Conservation (phyloP, 805 yeast species). For the Sugiyamaella qingdaonensis region DNA sequence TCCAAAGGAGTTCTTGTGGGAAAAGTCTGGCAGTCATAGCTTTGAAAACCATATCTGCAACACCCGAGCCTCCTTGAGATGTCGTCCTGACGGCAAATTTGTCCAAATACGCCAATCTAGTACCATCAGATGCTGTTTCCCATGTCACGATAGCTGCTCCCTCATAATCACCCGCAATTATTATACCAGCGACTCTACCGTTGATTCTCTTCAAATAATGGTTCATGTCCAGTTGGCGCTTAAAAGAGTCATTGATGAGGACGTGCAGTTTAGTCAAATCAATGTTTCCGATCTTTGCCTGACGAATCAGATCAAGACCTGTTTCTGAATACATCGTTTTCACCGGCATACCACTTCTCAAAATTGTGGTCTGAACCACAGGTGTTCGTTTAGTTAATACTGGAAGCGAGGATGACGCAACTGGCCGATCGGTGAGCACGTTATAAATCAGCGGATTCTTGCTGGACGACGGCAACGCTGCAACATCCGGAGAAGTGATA, state of each 20-base stretch:
- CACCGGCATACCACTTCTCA: slow-evolving; percentile 71
- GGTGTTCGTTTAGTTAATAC: slow-evolving; percentile 56
- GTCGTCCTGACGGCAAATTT: slow-evolving; percentile 85
- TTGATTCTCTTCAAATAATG: slow-evolving; percentile 66
- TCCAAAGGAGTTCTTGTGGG: slow-evolving; percentile 78
- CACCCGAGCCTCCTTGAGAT: slow-evolving; percentile 86
- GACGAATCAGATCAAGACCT: slow-evolving; percentile 41
- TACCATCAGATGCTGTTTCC: slow-evolving; percentile 41
- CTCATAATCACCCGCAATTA: slow-evolving; percentile 90
- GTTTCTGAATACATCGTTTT: slow-evolving; percentile 34
- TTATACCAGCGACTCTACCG: slow-evolving; percentile 64
- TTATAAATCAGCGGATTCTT: slow-evolving; percentile 87
- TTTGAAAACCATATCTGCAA: slow-evolving; percentile 91
- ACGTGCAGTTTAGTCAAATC: slow-evolving; percentile 54
- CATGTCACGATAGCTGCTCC: slow-evolving; percentile 92
- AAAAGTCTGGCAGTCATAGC: slow-evolving; percentile 60
- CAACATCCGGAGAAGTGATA: slow-evolving; percentile 78
- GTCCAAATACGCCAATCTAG: slow-evolving; percentile 73
- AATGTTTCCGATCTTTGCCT: slow-evolving; percentile 39
- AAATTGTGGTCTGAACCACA: slow-evolving; percentile 66
- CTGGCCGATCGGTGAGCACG: slow-evolving; percentile 84
- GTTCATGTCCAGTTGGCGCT: slow-evolving; percentile 57
- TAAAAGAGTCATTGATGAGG: slow-evolving; percentile 77
- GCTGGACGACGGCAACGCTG: slow-evolving; percentile 44
- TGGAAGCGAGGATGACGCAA: slow-evolving; percentile 87